Evolutionary conservation across 768 basidiomycete species (phyloP), one percentile per base, ranked within the genome.

Genomic region (Clathrus columnatus): DNA sequence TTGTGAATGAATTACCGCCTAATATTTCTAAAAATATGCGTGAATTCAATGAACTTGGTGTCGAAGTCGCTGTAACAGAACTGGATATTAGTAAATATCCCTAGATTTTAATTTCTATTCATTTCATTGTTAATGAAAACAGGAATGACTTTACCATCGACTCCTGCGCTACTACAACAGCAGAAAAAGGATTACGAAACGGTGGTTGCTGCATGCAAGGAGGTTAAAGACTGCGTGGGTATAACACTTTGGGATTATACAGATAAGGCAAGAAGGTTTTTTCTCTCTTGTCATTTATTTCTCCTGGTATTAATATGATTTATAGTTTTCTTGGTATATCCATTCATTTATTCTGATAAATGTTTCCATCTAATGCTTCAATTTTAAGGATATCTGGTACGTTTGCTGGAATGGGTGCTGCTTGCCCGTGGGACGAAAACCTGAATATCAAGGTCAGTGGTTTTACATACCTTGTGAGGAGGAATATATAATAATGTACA

Each of bases 11-110:
- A 59, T 71, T 84, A n/a, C 78, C 80, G 1, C 65, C 72, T 1
- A 36, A 36, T 36, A 64, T 85, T 48, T 69, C 75, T 51, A 65
- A 71, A 1, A 78, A 78, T 57, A 68, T 83, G 55, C 62, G 75
- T 56, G 70, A 74, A 50, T 78, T 85, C 62, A 74, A 77, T 16
- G 74, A 74, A 7, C 75, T 84, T 24, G 82, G 84, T 5, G 68
- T 85, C 41, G 83, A 84, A 59, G 78, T 84, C 24, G 83, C 82
- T 10, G 76, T 84, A 60, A 85, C 83, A 2, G 83, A 84, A 62
- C 74, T 85, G 48, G 83, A 85, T 62, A 80, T 80, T 61, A 73
- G 83, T 36, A 11, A 36, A n/a, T 36, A 36, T 11, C n/a, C 10
- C 36, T 14, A 14, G n/a, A n/a, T 14, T n/a, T n/a, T 11, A 11